Conservation (phyloP, 345 rosid genomes). For the Eucalyptus erythrocorys region DNA sequence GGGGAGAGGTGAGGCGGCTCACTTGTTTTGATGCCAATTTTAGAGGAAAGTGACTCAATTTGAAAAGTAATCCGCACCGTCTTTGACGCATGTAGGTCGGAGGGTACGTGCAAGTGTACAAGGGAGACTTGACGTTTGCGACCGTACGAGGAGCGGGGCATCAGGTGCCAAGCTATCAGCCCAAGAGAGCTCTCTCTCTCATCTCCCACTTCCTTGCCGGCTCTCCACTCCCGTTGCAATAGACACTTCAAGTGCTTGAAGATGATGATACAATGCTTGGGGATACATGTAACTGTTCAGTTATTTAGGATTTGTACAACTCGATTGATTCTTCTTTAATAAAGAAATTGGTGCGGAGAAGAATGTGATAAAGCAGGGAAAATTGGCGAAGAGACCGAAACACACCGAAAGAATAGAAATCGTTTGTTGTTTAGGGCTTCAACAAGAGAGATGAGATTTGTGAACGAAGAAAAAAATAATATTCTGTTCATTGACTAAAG, state of each 20-base stretch:
- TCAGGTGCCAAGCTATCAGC: constrained; percentile 86
- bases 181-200: constrained; percentile 67
- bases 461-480: too few relatives aligned
- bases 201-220: constrained; percentile 52
- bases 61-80: background rate
- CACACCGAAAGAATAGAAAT: background rate
- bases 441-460: background rate
- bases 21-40: background rate
- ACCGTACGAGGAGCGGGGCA: constrained; percentile 96
- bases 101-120: constrained; percentile 66
- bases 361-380: background rate
- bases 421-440: background rate
- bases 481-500: too few relatives aligned
- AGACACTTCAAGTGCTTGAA: constrained; percentile 1
- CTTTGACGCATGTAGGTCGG: constrained; percentile 32
- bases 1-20: constrained; percentile 36
- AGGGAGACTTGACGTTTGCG: constrained; percentile 60
- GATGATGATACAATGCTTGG: background rate
- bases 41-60: background rate
- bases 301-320: background rate
- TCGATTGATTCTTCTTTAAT: background rate
- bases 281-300: background rate
- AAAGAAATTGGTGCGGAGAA: background rate
- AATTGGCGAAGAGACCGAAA: background rate
- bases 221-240: constrained; percentile 39